Evolutionary conservation across 2,329 filamentous ascomycete genomes (phyloP).

Genomic region (Aspergillus oerlinghausenensis): DNA sequence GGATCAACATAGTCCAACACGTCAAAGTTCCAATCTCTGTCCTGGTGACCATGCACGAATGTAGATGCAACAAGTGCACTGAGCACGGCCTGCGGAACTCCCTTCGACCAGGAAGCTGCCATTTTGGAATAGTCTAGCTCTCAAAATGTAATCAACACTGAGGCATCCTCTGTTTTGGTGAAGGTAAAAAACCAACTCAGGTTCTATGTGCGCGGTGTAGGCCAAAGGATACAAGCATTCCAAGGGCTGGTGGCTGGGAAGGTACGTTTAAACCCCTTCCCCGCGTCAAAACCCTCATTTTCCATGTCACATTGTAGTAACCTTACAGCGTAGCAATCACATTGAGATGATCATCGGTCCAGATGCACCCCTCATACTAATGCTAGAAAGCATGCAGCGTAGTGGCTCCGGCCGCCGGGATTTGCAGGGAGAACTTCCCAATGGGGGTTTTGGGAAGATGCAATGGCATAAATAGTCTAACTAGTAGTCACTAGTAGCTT

Average conservation of each 20-base stretch:
- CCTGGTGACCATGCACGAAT: neutral
- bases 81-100: neutral
- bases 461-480: neutral
- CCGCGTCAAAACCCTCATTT: neutral
- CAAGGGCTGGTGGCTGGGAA: neutral
- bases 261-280: neutral
- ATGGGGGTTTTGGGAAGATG: neutral
- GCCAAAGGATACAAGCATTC: neutral
- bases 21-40: constrained; percentile 18
- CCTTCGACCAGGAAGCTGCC: neutral
- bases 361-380: neutral
- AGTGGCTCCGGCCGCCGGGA: neutral
- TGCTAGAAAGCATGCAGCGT: neutral
- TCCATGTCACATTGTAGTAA: neutral
- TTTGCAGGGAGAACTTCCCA: neutral
- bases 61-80: neutral
- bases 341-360: neutral
- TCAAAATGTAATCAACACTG: neutral
- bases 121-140: neutral
- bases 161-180: too few relatives aligned
- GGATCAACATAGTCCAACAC: constrained; percentile 45
- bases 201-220: neutral
- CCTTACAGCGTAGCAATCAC: neutral
- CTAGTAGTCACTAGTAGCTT: neutral
- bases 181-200: neutral